phyloP scores from a whole-genome alignment of 331 rosid genomes.

The Quercus phellos region DNA sequence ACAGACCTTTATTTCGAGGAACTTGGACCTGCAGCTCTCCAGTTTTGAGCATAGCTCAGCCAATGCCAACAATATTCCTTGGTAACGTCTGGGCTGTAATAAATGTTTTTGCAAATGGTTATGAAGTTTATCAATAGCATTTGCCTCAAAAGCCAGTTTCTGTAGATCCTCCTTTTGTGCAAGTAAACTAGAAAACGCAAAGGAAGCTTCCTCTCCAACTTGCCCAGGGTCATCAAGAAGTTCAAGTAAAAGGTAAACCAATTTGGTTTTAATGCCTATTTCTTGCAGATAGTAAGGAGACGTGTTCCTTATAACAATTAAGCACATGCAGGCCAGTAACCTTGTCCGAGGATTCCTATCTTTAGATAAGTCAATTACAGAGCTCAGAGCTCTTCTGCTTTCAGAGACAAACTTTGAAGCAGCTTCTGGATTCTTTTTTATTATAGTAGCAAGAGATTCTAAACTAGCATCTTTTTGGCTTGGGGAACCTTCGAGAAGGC shows the following conservation, averaged over 20 bases:
- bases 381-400: conserved; percentile 48
- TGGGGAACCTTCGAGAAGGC: conserved; percentile 68
- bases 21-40: conserved; percentile 79
- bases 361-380: conserved; percentile 60
- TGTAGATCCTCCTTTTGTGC: conserved; percentile 65
- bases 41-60: conserved; percentile 77
- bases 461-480: conserved; percentile 83
- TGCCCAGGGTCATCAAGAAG: conserved; percentile 72
- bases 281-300: conserved; percentile 60
- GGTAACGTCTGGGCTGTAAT: conserved; percentile 51
- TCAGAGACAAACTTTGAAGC: conserved; percentile 56
- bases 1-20: conserved; percentile 65
- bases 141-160: conserved; percentile 74
- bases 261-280: conserved; percentile 56
- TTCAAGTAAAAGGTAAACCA: conserved; percentile 73
- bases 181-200: conserved; percentile 57
- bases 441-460: conserved; percentile 62
- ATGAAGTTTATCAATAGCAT: conserved; percentile 71
- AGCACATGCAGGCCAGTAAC: conserved; percentile 67
- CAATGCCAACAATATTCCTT: conserved; percentile 62
- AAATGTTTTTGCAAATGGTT: conserved; percentile 47
- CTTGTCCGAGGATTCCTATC: conserved; percentile 70
- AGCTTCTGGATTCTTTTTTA: conserved; percentile 53
- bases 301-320: conserved; percentile 67
- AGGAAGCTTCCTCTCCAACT: conserved; percentile 83